A percentile compares a stretch with the other conserved stretches of the same genome.
phyloP scores from a whole-genome alignment of 257 asterid species.

The Gentiana macrophylla region DNA sequence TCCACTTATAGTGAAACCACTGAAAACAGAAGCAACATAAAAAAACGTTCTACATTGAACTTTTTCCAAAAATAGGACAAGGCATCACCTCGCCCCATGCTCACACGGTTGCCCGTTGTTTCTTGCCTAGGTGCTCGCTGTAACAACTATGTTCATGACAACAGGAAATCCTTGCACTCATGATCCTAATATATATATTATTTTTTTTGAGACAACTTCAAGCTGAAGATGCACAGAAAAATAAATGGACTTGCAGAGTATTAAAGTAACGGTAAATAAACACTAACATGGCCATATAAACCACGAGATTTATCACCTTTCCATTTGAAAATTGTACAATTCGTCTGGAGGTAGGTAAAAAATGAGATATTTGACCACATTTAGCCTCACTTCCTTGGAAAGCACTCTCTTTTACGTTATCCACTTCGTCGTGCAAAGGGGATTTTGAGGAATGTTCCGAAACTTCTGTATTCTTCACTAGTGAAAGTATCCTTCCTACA shows the following conservation, averaged over 20 bases:
- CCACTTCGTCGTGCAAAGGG: slow-evolving; percentile 21
- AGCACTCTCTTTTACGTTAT: slow-evolving; percentile 17
- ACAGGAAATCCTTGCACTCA: no score
- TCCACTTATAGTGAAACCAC: no score
- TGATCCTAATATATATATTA: not conserved
- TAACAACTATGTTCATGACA: no score
- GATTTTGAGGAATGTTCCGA: slow-evolving; percentile 23
- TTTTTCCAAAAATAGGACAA: no score
- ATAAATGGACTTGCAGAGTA: no score
- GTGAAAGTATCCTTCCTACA: slow-evolving; percentile 77
- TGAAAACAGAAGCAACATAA: no score
- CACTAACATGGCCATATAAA: no score
- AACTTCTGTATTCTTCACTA: slow-evolving; percentile 30
- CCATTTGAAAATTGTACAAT: slow-evolving; percentile 90
- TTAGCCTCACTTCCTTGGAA: slow-evolving; percentile 21
- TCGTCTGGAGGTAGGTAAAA: slow-evolving; percentile 90
- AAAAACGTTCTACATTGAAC: no score
- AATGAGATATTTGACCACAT: slow-evolving; percentile 55
- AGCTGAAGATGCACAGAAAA: not conserved
- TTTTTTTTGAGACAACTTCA: slow-evolving; percentile 1
- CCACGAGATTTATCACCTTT: slow-evolving; percentile 38
- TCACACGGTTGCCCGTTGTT: no score
- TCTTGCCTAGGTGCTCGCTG: no score
- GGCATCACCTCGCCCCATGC: no score
- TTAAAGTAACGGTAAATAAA: no score